phyloP scores from a whole-genome alignment of 169 alveolate species.

The Plasmodium reichenowi region DNA sequence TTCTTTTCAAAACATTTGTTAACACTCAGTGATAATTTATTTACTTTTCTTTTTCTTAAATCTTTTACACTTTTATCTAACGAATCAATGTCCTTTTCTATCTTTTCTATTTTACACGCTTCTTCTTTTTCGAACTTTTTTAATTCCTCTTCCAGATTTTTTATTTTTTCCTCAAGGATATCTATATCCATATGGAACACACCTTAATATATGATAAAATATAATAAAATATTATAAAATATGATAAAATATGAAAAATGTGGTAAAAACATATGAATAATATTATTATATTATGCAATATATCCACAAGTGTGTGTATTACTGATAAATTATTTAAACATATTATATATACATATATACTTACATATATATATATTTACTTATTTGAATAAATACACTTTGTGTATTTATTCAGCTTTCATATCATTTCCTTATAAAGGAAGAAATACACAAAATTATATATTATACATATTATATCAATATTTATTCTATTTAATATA shows the following conservation, averaged over 20 bases:
- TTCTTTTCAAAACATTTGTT: slow-evolving; percentile 43
- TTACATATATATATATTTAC: too few relatives aligned
- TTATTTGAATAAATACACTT: too few relatives aligned
- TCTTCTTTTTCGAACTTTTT: slow-evolving; percentile 16
- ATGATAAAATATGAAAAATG: neutral
- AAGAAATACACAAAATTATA: too few relatives aligned
- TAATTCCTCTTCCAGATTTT: slow-evolving; percentile 42
- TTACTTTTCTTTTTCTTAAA: slow-evolving; percentile 18
- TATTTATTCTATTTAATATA: too few relatives aligned
- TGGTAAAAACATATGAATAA: neutral
- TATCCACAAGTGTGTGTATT: neutral
- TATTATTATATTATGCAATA: neutral
- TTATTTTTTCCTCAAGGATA: slow-evolving; percentile 34
- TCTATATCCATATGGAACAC: slow-evolving; percentile 33
- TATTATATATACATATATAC: too few relatives aligned
- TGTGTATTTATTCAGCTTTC: too few relatives aligned
- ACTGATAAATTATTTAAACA: too few relatives aligned
- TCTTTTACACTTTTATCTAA: slow-evolving; percentile 21
- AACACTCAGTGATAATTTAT: slow-evolving; percentile 1
- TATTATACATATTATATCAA: too few relatives aligned
- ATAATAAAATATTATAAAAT: neutral
- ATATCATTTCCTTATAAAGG: too few relatives aligned
- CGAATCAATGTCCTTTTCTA: slow-evolving; percentile 32
- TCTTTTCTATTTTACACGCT: slow-evolving; percentile 14
- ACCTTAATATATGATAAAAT: too few relatives aligned